phyloP scores from a whole-genome alignment of 2,329 filamentous ascomycete genomes.

The Fusarium nurragi region DNA sequence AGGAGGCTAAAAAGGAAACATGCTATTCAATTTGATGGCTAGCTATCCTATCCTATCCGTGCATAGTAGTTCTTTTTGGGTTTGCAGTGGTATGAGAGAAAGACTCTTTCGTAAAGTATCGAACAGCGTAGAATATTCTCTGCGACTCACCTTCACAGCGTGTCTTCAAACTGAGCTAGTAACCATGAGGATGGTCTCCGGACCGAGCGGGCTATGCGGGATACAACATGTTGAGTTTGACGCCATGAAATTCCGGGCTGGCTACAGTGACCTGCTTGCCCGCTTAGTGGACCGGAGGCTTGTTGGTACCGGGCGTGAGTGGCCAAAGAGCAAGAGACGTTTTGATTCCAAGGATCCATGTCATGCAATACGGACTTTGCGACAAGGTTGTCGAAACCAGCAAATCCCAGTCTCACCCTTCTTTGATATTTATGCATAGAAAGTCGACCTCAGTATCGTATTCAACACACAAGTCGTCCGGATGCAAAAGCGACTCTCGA shows the following conservation, averaged over 20 bases:
- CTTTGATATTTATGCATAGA: not conserved
- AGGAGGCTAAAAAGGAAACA: conserved; percentile 1
- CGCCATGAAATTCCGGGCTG: not conserved
- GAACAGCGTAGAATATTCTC: not conserved
- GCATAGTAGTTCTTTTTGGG: too few relatives aligned
- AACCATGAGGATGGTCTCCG: not conserved
- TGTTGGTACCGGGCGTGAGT: not conserved
- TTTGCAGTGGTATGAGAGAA: not conserved
- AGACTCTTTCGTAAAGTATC: not conserved
- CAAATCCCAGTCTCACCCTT: not conserved
- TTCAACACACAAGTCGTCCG: not conserved
- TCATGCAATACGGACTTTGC: conserved; percentile 10
- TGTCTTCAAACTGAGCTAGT: not conserved
- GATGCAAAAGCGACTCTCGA: not conserved
- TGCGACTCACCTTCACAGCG: not conserved
- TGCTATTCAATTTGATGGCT: too few relatives aligned
- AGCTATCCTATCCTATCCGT: too few relatives aligned
- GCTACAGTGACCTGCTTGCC: not conserved
- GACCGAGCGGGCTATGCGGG: not conserved
- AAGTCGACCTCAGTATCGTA: not conserved
- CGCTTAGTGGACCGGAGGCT: not conserved
- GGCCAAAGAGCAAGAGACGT: not conserved
- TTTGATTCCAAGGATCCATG: not conserved
- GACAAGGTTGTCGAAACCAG: not conserved
- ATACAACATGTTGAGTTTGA: not conserved